Conservation (phyloP, 345 rosid genomes). For the Excoecaria agallocha region DNA sequence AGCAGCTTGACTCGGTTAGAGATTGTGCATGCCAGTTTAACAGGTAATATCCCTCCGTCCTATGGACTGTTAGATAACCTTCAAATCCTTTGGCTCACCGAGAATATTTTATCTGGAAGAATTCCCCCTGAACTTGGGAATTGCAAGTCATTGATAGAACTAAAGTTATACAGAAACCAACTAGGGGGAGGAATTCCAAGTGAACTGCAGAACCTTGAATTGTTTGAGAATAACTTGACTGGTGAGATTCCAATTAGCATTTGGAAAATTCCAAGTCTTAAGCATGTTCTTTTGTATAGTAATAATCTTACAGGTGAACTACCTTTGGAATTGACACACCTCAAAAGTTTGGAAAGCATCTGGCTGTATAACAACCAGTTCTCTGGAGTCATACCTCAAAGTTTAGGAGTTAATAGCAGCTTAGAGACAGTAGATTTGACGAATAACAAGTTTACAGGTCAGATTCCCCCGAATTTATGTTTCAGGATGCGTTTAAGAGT, state of each 20-base stretch:
- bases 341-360: conserved; percentile 45
- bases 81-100: conserved; percentile 44
- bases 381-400: conserved; percentile 55
- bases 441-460: conserved; percentile 54
- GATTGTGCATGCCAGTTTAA: conserved; percentile 39
- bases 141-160: conserved; percentile 47
- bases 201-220: conserved; percentile 46
- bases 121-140: conserved; percentile 63
- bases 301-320: conserved; percentile 70
- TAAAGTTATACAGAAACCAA: conserved; percentile 48
- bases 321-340: conserved; percentile 58
- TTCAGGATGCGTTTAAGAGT: conserved; percentile 44
- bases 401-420: conserved; percentile 68
- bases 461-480: conserved; percentile 70
- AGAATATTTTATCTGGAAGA: conserved; percentile 59
- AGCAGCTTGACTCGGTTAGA: conserved; percentile 40
- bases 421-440: conserved; percentile 57
- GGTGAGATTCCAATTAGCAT: conserved; percentile 72
- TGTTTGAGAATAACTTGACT: conserved; percentile 53
- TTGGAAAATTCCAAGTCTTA: conserved; percentile 65
- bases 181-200: conserved; percentile 63
- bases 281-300: conserved; percentile 43
- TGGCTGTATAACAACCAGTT: conserved; percentile 53
- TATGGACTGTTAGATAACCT: conserved; percentile 46
- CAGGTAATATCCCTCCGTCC: conserved; percentile 61